A percentile compares a stretch with the other conserved stretches of the same genome.
These are phyloP conservation scores for Agrostemma githago DNA, from an alignment of 148 eudicot genomes.

Conservation along the genomic window DNA sequence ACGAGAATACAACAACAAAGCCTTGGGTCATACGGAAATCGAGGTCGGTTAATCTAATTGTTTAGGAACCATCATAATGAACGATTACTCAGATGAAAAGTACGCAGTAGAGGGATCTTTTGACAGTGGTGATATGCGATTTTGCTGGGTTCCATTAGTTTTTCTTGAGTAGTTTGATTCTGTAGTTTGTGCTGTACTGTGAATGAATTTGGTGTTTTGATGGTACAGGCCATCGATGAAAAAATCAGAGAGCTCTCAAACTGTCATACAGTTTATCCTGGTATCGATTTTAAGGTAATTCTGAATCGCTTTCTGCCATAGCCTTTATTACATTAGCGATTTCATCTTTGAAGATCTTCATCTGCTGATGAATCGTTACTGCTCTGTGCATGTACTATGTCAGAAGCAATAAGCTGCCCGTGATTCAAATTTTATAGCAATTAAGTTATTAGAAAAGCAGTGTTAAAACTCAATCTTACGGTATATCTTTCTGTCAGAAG, in stretches of 20 bases:
- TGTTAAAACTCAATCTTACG: conserved; percentile 14
- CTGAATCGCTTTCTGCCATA: neutral
- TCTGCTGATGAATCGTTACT: neutral
- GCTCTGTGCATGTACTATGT: neutral
- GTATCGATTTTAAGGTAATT: conserved; percentile 82
- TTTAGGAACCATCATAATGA: neutral
- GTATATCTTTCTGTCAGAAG: conserved; percentile 45
- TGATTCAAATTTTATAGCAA: conserved; percentile 1
- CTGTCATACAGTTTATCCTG: conserved; percentile 76
- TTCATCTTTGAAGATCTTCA: neutral
- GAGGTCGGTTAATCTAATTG: no score
- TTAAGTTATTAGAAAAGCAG: conserved; percentile 1
- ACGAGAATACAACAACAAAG: no score
- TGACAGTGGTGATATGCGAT: neutral
- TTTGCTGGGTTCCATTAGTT: neutral
- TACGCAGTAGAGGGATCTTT: neutral
- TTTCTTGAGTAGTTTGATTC: neutral
- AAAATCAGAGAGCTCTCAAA: conserved; percentile 92
- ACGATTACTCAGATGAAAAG: neutral
- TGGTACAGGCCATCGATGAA: conserved; percentile 82
- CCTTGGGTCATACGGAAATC: no score
- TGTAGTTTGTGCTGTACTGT: neutral
- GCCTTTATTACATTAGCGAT: conserved; percentile 1
- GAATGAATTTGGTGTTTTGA: conserved; percentile 12
- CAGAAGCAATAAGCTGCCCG: conserved; percentile 2